Evolutionary conservation across 2,329 filamentous ascomycete species (phyloP).

Genomic region (Colletotrichum gigasporum): DNA sequence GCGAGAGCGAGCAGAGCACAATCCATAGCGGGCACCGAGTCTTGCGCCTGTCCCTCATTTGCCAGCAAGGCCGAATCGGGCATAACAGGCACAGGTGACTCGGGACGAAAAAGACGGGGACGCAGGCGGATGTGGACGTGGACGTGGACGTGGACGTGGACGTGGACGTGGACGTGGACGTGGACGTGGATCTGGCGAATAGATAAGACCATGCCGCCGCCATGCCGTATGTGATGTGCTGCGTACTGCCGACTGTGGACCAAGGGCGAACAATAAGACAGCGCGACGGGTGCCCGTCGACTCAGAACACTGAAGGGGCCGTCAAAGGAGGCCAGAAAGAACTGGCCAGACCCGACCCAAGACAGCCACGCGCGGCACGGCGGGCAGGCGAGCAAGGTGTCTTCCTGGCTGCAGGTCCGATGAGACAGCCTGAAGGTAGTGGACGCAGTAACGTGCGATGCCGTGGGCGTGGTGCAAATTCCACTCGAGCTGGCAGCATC

Average conservation of each 20-base stretch:
- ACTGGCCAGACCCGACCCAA: neutral
- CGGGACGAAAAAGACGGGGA: conserved; percentile 10
- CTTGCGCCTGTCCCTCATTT: neutral
- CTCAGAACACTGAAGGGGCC: neutral
- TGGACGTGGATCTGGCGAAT: neutral
- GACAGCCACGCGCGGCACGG: conserved; percentile 2
- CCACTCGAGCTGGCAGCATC: neutral
- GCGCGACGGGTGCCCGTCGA: neutral
- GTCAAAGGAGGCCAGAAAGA: neutral
- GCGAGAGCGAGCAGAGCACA: neutral
- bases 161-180: neutral
- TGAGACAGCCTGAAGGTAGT: conserved; percentile 5
- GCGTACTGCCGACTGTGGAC: too few species aligned
- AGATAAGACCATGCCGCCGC: neutral
- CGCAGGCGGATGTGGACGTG: neutral
- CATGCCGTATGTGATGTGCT: too few species aligned
- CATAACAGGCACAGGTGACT: neutral
- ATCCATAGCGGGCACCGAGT: neutral
- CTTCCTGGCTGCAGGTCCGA: conserved; percentile 10
- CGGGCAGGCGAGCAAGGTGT: neutral
- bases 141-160: neutral
- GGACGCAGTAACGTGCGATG: neutral
- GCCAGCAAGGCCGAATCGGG: conserved; percentile 5
- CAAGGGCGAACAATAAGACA: conserved; percentile 3
- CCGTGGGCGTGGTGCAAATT: neutral